phyloP scores from a whole-genome alignment of 208 protist species.

The Wallacemonas sp. region DNA sequence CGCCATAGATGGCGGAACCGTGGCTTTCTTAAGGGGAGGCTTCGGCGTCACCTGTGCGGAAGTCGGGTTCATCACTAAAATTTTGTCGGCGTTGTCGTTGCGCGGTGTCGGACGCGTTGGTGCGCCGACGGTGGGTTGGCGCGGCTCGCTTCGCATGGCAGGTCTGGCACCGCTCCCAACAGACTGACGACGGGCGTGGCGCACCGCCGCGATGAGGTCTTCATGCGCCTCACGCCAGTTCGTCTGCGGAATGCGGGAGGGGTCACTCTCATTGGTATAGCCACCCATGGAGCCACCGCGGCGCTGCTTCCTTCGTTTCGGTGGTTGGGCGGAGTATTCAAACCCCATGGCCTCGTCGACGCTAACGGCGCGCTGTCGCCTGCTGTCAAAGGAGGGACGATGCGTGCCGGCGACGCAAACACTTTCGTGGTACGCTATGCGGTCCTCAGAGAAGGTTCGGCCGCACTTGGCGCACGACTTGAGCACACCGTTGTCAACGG shows the following conservation, averaged over 20 bases:
- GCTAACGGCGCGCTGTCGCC: slow-evolving; percentile 56
- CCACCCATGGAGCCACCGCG: slow-evolving; percentile 19
- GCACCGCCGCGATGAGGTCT: slow-evolving; percentile 84
- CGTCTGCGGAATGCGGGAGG: slow-evolving; percentile 37
- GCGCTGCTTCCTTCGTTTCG: slow-evolving; percentile 5
- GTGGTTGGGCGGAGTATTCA: slow-evolving; percentile 7
- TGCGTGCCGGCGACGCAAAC: slow-evolving; percentile 80
- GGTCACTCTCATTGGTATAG: slow-evolving; percentile 12
- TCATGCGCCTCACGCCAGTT: slow-evolving; percentile 89
- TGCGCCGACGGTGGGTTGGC: slow-evolving; percentile 2
- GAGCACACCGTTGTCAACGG: slow-evolving; percentile 53
- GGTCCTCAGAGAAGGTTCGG: slow-evolving; percentile 84
- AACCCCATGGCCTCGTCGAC: slow-evolving; percentile 18
- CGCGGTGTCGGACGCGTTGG: not conserved
- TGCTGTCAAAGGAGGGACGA: slow-evolving; percentile 76
- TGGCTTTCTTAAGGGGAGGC: slow-evolving; percentile 6
- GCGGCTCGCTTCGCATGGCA: not conserved
- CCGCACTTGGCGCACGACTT: slow-evolving; percentile 88
- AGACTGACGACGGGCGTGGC: slow-evolving; percentile 20
- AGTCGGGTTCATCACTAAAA: not conserved
- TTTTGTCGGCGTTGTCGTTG: slow-evolving; percentile 8
- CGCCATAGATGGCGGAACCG: slow-evolving; percentile 55
- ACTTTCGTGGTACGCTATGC: slow-evolving; percentile 89
- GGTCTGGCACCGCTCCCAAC: slow-evolving; percentile 1
- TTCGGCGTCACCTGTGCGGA: not conserved